phyloP scores from a whole-genome alignment of 2,329 filamentous ascomycete genomes.

The Zymoseptoria brevis region DNA sequence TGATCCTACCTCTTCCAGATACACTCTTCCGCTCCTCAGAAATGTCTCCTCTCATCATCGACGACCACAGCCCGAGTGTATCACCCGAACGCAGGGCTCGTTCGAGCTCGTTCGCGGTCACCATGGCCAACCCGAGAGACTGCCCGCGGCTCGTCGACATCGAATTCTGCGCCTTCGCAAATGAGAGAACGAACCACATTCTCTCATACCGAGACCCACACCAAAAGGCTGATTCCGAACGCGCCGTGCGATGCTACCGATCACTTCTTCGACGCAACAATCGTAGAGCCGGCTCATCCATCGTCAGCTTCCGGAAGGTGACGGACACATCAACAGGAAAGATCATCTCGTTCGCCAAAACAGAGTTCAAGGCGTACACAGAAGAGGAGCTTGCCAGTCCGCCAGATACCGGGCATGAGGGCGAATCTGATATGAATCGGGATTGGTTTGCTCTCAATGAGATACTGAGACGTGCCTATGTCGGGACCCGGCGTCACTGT shows the following conservation, averaged over 20 bases:
- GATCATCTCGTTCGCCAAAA: constrained; percentile 28
- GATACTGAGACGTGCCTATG: constrained; percentile 21
- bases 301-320: constrained; percentile 23
- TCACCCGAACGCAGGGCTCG: constrained; percentile 13
- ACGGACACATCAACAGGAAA: constrained; percentile 20
- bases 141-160: constrained; percentile 31
- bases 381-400: constrained; percentile 22
- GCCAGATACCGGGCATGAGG: constrained; percentile 24
- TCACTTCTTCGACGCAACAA: constrained; percentile 7
- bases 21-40: neutral
- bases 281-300: neutral
- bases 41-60: constrained; percentile 17
- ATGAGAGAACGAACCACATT: constrained; percentile 27
- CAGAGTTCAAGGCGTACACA: constrained; percentile 24
- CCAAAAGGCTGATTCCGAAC: constrained; percentile 22
- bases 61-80: constrained; percentile 7
- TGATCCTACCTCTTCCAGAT: constrained; percentile 1
- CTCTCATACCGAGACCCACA: constrained; percentile 26
- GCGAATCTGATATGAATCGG: constrained; percentile 27
- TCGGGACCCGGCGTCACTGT: constrained; percentile 22
- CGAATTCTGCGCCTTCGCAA: constrained; percentile 34
- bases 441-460: constrained; percentile 30
- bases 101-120: constrained; percentile 15
- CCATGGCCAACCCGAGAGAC: constrained; percentile 19
- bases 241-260: constrained; percentile 19